Conservation (phyloP, 2,329 filamentous ascomycete species). For the Colletotrichum melonis region DNA sequence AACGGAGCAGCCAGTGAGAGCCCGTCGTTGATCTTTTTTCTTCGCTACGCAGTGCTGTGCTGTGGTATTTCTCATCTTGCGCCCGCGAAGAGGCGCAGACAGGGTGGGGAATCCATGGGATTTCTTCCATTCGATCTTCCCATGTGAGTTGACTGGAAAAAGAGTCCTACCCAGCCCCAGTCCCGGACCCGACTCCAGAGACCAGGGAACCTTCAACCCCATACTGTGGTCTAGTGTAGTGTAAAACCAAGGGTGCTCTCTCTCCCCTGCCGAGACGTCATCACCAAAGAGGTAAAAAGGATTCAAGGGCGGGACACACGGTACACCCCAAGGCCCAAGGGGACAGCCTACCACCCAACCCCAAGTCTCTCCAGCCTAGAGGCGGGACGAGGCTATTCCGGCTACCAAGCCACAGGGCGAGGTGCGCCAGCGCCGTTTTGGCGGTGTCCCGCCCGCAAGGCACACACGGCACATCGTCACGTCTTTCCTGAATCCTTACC, state of each 20-base stretch:
- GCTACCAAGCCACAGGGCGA: conserved; percentile 19
- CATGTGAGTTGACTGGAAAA: background rate
- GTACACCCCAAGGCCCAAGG: no score
- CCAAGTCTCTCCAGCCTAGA: background rate
- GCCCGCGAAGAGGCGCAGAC: background rate
- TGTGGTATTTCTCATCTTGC: background rate
- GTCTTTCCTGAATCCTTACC: background rate
- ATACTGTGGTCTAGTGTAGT: background rate
- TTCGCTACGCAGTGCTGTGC: background rate
- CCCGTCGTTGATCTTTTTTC: background rate
- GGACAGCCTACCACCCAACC: no score
- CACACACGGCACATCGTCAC: background rate
- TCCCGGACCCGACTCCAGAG: background rate
- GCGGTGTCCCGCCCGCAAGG: background rate
- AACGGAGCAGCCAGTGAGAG: background rate
- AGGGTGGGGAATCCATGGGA: background rate
- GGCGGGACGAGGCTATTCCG: conserved; percentile 16
- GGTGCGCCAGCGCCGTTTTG: conserved; percentile 14
- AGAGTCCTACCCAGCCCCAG: background rate
- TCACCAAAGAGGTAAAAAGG: conserved; percentile 19
- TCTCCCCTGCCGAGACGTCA: background rate
- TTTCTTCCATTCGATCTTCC: background rate
- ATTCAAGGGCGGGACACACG: background rate
- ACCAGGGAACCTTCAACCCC: background rate
- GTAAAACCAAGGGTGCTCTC: background rate